Base-by-base conservation (phyloP, 345 rosid genomes). In the Carallia brachiata region DNA sequence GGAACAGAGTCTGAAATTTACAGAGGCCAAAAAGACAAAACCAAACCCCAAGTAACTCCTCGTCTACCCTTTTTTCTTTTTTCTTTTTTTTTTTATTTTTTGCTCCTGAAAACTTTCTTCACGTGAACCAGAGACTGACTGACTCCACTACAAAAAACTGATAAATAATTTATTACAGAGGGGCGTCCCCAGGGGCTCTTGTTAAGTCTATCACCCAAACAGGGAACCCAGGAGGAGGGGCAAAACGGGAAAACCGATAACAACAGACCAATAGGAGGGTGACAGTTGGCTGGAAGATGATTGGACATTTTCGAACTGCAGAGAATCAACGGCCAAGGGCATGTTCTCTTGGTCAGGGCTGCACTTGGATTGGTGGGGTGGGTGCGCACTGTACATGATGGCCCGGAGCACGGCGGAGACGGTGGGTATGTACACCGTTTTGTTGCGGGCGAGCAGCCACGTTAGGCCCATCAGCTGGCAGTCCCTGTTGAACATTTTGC, bases 321-420 rank as follows among this genome's bases (percentile, higher is more conserved):
- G 90, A 63, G 99, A 96, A 83, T 96, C 99, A 54, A 92, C 99
- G 55, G 99, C 99, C 67, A 96, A 81, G 1, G 99, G 99, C 99
- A 96, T 96, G 89, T 92, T 90, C 83, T 96, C 99, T 75, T 92
- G 98, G 82, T 92, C 98, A 17, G 98, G 98, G 75, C 97, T 96
- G 39, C 99, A 96, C 78, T 82, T 89, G 67, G 90, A 83, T 71
- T 85, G 84, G 72, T 82, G 97, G 17, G 91, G 89, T 13, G 93
- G 91, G 83, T 87, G 89, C 17, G 96, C 77, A 58, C 89, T 96
- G 80, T 92, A 92, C 98, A 96, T 89, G 27, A 96, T 80, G 63
- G 99, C 99, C 70, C 99, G 83, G 36, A 96, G 73, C 52, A 92
- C 99, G 10, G 98, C 98, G 2, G 99, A 92, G 52, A 96, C 99